Evolutionary conservation across 2,329 filamentous ascomycete genomes (phyloP).

Genomic region (Hypoxylon sp.): DNA sequence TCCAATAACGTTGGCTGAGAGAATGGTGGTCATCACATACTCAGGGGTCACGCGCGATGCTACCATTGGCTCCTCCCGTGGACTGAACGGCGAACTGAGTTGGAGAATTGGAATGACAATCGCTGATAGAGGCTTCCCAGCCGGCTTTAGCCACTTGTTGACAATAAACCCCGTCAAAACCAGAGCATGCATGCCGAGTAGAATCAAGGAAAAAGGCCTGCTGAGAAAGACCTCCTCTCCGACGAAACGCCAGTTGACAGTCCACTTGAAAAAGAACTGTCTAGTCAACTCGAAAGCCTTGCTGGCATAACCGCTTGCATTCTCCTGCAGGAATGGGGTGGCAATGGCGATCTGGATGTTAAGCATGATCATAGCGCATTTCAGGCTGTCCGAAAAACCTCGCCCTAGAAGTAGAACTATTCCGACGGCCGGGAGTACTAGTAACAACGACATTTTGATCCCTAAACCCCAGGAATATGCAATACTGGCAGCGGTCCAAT

Average conservation of each 20-base stretch:
- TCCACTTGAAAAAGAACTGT: conserved; percentile 97
- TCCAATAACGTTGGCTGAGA: conserved; percentile 83
- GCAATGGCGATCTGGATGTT: conserved; percentile 81
- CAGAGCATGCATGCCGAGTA: conserved; percentile 75
- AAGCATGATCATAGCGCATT: conserved; percentile 78
- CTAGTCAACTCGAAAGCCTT: conserved; percentile 92
- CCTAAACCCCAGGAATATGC: conserved; percentile 85
- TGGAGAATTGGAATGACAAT: conserved; percentile 65
- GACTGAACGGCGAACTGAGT: conserved; percentile 62
- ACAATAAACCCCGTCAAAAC: conserved; percentile 77
- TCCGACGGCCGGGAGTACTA: conserved; percentile 85
- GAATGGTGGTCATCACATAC: conserved; percentile 82
- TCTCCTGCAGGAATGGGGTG: conserved; percentile 77
- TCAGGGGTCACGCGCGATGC: conserved; percentile 73
- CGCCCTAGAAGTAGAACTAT: conserved; percentile 81
- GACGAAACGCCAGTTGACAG: conserved; percentile 98
- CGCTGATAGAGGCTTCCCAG: conserved; percentile 69
- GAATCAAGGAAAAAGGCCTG: conserved; percentile 74
- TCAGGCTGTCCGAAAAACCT: conserved; percentile 75
- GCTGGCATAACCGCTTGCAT: conserved; percentile 79
- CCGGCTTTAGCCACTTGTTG: conserved; percentile 80
- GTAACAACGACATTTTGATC: conserved; percentile 94
- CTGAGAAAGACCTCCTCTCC: conserved; percentile 84
- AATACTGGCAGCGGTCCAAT: conserved; percentile 80
- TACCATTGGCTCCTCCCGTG: conserved; percentile 69